A percentile compares a stretch with the other conserved stretches of the same genome.
phyloP scores from a whole-genome alignment of 1,139 yeast genomes.

The Meyerozyma smithsonii region DNA sequence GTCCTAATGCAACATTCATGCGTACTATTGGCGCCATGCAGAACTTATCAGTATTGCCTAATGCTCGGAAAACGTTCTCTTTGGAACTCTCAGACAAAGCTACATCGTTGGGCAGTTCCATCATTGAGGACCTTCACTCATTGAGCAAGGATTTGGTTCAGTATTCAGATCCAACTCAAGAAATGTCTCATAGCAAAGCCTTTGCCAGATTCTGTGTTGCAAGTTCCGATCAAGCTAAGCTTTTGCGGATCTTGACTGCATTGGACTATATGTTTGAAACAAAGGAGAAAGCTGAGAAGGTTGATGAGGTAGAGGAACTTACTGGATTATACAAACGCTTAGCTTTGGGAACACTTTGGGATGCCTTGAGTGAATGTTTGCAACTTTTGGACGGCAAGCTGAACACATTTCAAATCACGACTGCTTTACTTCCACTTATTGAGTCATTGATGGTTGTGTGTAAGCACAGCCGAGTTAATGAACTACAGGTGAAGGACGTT shows the following conservation, averaged over 20 bases:
- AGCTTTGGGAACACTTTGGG: conserved; percentile 81
- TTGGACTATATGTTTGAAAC: conserved; percentile 74
- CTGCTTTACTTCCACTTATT: conserved; percentile 78
- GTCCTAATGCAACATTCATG: conserved; percentile 81
- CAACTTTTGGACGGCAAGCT: conserved; percentile 50
- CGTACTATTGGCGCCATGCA: conserved; percentile 83
- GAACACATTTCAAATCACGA: conserved; percentile 60
- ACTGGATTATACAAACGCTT: conserved; percentile 62
- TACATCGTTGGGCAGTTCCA: conserved; percentile 49
- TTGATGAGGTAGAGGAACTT: conserved; percentile 40
- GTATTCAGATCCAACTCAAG: conserved; percentile 40
- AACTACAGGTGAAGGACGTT: conserved; percentile 55
- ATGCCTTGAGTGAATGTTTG: conserved; percentile 75
- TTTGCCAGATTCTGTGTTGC: conserved; percentile 72
- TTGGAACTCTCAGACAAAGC: conserved; percentile 67
- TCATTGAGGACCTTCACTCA: conserved; percentile 53
- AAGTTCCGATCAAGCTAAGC: conserved; percentile 82
- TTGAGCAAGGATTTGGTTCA: conserved; percentile 45
- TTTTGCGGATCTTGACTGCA: conserved; percentile 81
- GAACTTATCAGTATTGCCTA: conserved; percentile 58
- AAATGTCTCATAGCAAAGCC: conserved; percentile 32
- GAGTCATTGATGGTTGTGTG: conserved; percentile 95
- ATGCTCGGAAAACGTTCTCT: conserved; percentile 64
- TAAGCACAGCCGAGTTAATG: conserved; percentile 75
- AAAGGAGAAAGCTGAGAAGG: conserved; percentile 19